Evolutionary conservation across 768 basidiomycete genomes (phyloP).

Genomic region (Suillus clintonianus): DNA sequence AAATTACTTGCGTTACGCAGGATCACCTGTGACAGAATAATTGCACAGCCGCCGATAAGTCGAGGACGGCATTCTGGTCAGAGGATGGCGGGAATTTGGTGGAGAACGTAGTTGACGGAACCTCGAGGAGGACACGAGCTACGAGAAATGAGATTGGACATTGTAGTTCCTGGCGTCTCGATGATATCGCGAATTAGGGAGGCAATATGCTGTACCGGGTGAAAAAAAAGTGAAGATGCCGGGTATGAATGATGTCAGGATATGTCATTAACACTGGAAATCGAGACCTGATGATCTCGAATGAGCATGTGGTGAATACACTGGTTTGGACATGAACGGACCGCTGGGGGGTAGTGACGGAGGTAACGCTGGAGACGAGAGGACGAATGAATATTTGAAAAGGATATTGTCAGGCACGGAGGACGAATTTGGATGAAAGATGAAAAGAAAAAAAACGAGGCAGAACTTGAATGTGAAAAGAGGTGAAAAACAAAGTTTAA

Average conservation of each 20-base stretch:
- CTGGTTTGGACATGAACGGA: background rate
- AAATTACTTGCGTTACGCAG: conserved; percentile 1
- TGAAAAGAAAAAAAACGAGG: background rate
- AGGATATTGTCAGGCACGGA: background rate
- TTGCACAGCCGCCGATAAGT: background rate
- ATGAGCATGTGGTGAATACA: conserved; percentile 1
- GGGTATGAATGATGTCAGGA: background rate
- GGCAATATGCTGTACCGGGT: background rate
- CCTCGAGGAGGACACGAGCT: conserved; percentile 5
- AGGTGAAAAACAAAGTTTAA: conserved; percentile 2
- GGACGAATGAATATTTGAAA: background rate
- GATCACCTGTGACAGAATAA: background rate
- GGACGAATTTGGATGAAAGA: background rate
- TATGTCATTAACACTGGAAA: background rate
- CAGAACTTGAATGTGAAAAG: background rate
- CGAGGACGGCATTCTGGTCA: background rate
- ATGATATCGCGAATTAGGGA: background rate
- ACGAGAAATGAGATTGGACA: background rate
- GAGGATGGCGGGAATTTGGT: background rate
- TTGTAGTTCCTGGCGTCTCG: background rate
- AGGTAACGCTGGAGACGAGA: background rate
- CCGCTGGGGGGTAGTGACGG: conserved; percentile 1
- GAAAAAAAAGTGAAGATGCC: background rate
- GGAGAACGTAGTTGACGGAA: background rate
- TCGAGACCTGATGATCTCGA: background rate